Base-by-base conservation (phyloP, 2,329 filamentous ascomycete species). In the Salinomyces thailandicus region DNA sequence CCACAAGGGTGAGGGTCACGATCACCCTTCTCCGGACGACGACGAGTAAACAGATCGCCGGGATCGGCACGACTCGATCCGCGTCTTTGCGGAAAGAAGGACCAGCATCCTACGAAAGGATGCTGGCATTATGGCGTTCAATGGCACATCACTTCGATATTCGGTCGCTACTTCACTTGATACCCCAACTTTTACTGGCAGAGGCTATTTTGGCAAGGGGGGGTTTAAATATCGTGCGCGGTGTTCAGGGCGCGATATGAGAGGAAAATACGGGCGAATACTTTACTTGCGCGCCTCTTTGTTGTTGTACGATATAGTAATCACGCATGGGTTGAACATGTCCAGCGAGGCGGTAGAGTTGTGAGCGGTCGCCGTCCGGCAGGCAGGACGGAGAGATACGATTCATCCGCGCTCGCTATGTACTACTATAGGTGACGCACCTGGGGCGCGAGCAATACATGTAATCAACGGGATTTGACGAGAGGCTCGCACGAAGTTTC, bases 1-100 rank as follows among this genome's bases (percentile, higher is more conserved):
- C 32, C 91, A 98, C 71, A 91, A 86, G 63, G 79, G 80, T 51
- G 81, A 85, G 36, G 59, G 60, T 32, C 54, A 51, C 44, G 56
- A 59, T 26, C 63, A 66, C 41, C 56, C 65, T 18, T 70, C 67
- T 3, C 66, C 67, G 4, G 67, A 68, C 22, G 67, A 69, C n/a
- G 53, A 57, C 34, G 57, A 41, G 18, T 37, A 37, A 35, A 36
- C 33, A 40, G 22, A 39, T 37, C 30, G 41, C 16, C 27, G 19
- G 3, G 15, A 36, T 9, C 26, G 18, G 11, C 27, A 17, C 24
- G 7, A 35, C 15, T 19, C 16, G n/a, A n/a, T n/a, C n/a, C n/a
- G n/a, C n/a, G n/a, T n/a, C n/a, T n/a, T n/a, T n/a, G n/a, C n/a
- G n/a, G n/a, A n/a, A n/a, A n/a, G n/a, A n/a, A n/a, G n/a, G n/a